Evolutionary conservation across 140 eudicot species (phyloP), one percentile per base, ranked within the genome.

Genomic region (Eryngium alpinum): DNA sequence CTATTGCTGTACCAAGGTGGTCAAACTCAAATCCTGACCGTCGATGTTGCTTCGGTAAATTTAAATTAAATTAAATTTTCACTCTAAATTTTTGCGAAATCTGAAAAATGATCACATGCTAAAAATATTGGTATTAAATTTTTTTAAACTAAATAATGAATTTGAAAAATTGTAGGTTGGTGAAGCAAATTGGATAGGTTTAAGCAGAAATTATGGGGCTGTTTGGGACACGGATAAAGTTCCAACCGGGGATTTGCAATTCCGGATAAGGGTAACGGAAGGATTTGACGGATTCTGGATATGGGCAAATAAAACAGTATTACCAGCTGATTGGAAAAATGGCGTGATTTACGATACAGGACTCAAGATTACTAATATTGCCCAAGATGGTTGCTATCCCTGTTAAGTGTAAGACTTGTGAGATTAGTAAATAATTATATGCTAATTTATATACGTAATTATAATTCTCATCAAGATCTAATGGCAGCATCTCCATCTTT

Each of bases 1-100:
- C 89, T 88, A 78, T 71, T 94, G 74, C 49, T 94, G 63, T 90
- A 87, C 86, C 97, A 94, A 88, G 98, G 98, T 66, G 97, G 98
- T 74, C 97, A 94, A 89, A 94, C 98, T 2, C 94, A 92, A 75
- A 90, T 94, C 21, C 86, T 87, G 2, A 88, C 29, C 16, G 86
- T 84, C 25, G 97, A 94, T 84, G 89, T 94, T 75, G 94, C 97
- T 53, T 81, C 73, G 90, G 98, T 93, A 21, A n/a, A n/a, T n/a
- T n/a, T n/a, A n/a, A n/a, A 17, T 44, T 67, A 10, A 67, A 6
- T 46, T 21, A n/a, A 72, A 72, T 21, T 24, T 21, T 13, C 21
- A 72, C n/a, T n/a, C n/a, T n/a, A n/a, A n/a, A n/a, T n/a, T n/a
- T n/a, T n/a, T n/a, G n/a, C n/a, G n/a, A n/a, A n/a, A n/a, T n/a